Percentiles rank a stretch among this genome's conserved stretches.
These are phyloP conservation scores for Cucumis melo DNA, from an alignment of 306 rosid genomes.

Conservation along the genomic window DNA sequence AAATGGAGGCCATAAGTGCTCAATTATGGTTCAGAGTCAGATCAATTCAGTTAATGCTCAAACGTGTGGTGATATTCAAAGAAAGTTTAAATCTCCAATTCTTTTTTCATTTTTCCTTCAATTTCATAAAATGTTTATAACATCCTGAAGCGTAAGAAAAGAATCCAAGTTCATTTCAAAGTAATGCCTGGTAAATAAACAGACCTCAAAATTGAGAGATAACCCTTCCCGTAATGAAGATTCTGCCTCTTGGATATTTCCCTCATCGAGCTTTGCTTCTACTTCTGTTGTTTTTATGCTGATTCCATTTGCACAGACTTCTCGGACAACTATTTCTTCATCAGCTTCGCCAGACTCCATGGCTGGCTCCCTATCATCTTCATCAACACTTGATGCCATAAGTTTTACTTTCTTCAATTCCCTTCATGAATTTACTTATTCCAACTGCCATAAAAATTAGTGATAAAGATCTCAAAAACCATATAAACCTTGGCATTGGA, in stretches of 20 bases:
- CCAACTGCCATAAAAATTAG: background rate
- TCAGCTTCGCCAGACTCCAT: conserved; percentile 44
- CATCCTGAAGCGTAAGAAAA: background rate
- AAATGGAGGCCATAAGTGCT: background rate
- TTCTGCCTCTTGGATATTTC: conserved; percentile 87
- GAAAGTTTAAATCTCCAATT: background rate
- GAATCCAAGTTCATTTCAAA: background rate
- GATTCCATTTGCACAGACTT: conserved; percentile 59
- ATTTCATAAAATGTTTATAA: background rate
- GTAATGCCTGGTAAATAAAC: background rate
- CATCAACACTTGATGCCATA: conserved; percentile 11
- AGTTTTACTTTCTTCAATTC: conserved; percentile 15
- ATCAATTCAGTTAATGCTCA: background rate
- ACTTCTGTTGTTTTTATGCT: conserved; percentile 41
- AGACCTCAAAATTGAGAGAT: conserved; percentile 77
- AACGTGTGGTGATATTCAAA: background rate
- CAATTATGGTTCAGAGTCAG: background rate
- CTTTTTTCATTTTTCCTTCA: background rate
- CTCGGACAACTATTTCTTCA: conserved; percentile 20
- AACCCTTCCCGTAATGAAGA: conserved; percentile 69
- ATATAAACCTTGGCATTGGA: background rate
- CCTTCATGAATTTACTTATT: conserved; percentile 6
- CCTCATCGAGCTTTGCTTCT: conserved; percentile 80
- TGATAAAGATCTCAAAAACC: background rate
- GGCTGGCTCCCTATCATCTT: conserved; percentile 21